Percentiles rank a stretch among this genome's conserved stretches.
phyloP scores from a whole-genome alignment of 257 asterid species.

The Solanum sejunctum region DNA sequence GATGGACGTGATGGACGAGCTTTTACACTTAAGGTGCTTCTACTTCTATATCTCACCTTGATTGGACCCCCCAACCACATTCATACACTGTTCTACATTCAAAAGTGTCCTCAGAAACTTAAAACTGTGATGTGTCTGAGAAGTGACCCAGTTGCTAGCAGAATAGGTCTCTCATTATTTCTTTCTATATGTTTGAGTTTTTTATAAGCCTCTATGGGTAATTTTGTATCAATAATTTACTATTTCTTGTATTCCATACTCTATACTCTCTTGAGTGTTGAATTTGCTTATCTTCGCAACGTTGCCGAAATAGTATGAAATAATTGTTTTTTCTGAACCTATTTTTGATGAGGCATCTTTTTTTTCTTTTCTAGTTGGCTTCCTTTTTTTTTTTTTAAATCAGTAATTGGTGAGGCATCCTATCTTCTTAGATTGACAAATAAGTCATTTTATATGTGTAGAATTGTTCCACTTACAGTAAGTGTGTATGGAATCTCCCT shows the following conservation, averaged over 20 bases:
- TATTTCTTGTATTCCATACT: neutral
- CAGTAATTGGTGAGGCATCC: neutral
- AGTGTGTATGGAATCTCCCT: neutral
- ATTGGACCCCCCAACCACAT: neutral
- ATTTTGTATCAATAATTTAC: neutral
- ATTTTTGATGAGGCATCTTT: neutral
- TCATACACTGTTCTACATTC: neutral
- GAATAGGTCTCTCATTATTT: neutral
- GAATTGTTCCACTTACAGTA: neutral
- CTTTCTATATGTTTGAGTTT: neutral
- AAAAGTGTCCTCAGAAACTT: neutral
- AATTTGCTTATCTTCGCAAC: neutral
- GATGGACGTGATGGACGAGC: constrained; percentile 98
- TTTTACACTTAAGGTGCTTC: constrained; percentile 77
- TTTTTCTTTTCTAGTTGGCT: neutral
- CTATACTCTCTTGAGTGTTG: neutral
- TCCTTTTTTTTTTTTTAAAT: neutral
- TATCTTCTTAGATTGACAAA: neutral
- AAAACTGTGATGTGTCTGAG: neutral
- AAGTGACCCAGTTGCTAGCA: neutral
- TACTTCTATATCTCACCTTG: neutral
- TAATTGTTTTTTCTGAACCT: neutral
- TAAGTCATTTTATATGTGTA: neutral
- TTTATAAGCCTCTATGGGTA: neutral
- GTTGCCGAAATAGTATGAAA: neutral